Evolutionary conservation across 768 basidiomycete genomes (phyloP), one percentile per base, ranked within the genome.

Genomic region (Amanita jacksonii): DNA sequence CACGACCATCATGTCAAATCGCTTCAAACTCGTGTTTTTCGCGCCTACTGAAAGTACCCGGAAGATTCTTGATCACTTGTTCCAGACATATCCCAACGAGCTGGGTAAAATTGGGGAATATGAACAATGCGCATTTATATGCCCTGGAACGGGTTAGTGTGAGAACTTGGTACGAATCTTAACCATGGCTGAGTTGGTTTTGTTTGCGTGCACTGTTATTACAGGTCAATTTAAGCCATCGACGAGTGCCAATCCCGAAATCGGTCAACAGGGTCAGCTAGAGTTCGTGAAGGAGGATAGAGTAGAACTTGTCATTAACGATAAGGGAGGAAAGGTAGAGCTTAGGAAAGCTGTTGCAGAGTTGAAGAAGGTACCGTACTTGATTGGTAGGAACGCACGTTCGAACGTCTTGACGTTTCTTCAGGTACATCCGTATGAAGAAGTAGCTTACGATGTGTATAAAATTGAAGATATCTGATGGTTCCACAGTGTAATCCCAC

Each of bases 391-490:
- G 18, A 12, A 15, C 37, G 34, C 32, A 18, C n/a, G 22, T 39
- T 38, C 33, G 23, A 24, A 33, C 31, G 20, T n/a, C n/a, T 40
- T 9, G 8, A 8, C 15, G 23, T 47, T 36, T 18, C 45, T 22
- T 34, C 48, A 77, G 74, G 62, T 68, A 3, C 76, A 76, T 52
- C 74, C 74, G 6, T 76, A 77, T 48, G 75, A 77, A 56, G 70
- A 76, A 54, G 71, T 76, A 38, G 74, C 70, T 4, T 76, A 76
- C 49, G 73, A 77, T 49, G 71, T 78, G 2, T 73, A 76, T 55
- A 67, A 62, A 34, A 55, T 73, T 2, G 69, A 74, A 53, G 27
- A 41, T 28, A 28, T 41, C 18, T 28, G 37, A 38, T 8, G 12
- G 27, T n/a, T n/a, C n/a, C n/a, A n/a, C n/a, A n/a, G n/a, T n/a